Evolutionary conservation across 805 yeast species (phyloP).

Genomic region (Zygotorulaspora sp.): DNA sequence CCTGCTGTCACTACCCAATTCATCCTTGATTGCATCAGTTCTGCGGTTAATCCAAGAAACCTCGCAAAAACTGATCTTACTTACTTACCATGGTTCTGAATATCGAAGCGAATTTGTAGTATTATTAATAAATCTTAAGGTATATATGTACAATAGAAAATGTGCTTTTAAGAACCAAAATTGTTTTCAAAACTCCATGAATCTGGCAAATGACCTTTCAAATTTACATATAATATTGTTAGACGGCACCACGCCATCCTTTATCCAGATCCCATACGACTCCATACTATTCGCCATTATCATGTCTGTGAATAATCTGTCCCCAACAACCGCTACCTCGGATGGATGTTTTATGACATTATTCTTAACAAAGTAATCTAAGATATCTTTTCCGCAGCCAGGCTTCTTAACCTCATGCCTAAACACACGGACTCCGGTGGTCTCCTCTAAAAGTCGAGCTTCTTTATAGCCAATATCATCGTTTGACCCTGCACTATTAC

Average conservation of each 20-base stretch:
- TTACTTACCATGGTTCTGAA: constrained; percentile 89
- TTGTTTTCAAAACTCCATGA: constrained; percentile 5
- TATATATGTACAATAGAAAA: no score
- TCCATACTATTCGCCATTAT: constrained; percentile 95
- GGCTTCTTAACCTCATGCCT: constrained; percentile 76
- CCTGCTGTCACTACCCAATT: constrained; percentile 76
- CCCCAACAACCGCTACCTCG: constrained; percentile 85
- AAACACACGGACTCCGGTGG: constrained; percentile 65
- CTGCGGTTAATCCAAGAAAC: constrained; percentile 92
- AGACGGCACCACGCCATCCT: constrained; percentile 65
- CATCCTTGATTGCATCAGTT: constrained; percentile 82
- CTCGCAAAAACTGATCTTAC: constrained; percentile 85
- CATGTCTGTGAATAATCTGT: constrained; percentile 84
- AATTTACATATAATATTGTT: constrained; percentile 15
- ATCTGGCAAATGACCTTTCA: constrained; percentile 18
- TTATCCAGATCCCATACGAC: constrained; percentile 75
- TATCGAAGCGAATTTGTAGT: constrained; percentile 22
- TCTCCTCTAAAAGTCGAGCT: constrained; percentile 56
- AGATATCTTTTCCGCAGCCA: constrained; percentile 68
- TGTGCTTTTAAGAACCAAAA: no score
- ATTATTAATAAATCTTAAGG: no score
- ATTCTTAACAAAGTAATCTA: constrained; percentile 51
- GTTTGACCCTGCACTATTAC: constrained; percentile 88
- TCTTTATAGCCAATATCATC: constrained; percentile 60
- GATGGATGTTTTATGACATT: constrained; percentile 44